Conservation (phyloP, 2,329 filamentous ascomycete genomes). For the Fusarium irregulare region DNA sequence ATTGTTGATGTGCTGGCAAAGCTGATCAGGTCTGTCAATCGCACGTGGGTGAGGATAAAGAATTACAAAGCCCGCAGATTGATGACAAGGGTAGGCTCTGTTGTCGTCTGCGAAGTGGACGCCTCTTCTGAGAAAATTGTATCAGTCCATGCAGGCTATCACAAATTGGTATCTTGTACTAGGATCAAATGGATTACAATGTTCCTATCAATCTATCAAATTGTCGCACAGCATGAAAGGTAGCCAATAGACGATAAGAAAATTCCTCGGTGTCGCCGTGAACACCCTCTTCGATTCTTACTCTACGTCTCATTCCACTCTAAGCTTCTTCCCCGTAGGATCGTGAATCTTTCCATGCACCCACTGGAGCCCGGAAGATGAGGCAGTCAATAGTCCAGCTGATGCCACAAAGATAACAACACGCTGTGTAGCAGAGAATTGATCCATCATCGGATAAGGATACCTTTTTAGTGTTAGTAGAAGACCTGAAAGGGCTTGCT, state of each 20-base stretch:
- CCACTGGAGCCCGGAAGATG: constrained; percentile 5
- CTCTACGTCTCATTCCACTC: background rate
- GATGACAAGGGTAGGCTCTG: background rate
- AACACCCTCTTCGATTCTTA: background rate
- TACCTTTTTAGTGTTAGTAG: background rate
- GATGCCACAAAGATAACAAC: constrained; percentile 12
- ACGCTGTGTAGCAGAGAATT: background rate
- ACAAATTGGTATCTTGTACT: background rate
- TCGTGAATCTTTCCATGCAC: background rate
- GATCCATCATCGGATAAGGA: constrained; percentile 19
- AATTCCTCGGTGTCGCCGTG: background rate
- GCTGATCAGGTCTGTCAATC: background rate
- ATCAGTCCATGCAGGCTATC: background rate
- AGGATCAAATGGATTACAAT: background rate
- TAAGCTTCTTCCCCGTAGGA: background rate
- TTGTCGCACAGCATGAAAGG: background rate
- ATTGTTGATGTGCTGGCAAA: background rate
- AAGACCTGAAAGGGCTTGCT: fast-evolving
- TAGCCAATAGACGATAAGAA: background rate
- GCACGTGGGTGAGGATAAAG: background rate
- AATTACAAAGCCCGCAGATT: background rate
- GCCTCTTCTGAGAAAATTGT: fast-evolving
- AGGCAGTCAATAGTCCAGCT: background rate
- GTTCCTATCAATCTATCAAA: background rate
- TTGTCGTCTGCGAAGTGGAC: background rate